Conservation (phyloP, 2,329 filamentous ascomycete species). For the Dryadomyces quercus-mongolicae region DNA sequence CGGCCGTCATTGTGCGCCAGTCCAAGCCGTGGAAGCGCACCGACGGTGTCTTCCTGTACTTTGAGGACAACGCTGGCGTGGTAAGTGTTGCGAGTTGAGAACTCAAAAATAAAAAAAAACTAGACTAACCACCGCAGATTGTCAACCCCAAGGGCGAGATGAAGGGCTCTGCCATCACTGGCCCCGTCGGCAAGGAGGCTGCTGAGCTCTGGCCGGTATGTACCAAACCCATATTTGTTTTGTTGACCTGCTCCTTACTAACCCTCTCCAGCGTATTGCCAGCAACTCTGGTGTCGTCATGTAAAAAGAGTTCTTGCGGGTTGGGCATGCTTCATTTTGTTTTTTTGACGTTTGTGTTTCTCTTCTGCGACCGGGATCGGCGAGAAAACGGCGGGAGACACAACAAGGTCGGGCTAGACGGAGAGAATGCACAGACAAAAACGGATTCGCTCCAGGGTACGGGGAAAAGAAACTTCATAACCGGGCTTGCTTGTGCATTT, state of each 20-base stretch:
- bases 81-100: conserved; percentile 31
- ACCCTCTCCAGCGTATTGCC: conserved; percentile 72
- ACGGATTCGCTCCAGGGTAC: neutral
- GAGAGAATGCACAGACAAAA: neutral
- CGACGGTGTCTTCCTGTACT: conserved; percentile 98
- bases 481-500: neutral
- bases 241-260: conserved; percentile 14
- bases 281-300: conserved; percentile 99
- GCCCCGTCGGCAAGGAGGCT: conserved; percentile 98
- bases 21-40: conserved; percentile 98
- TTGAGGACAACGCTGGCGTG: conserved; percentile 99
- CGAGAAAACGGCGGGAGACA: neutral
- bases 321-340: neutral
- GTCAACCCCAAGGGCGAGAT: conserved; percentile 99
- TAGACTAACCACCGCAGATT: conserved; percentile 45
- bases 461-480: neutral
- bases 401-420: neutral
- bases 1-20: conserved; percentile 65
- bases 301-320: conserved; percentile 46
- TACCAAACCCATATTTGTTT: conserved; percentile 15
- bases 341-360: conserved; percentile 1
- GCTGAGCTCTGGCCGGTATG: conserved; percentile 97
- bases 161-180: conserved; percentile 99
- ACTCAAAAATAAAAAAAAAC: no score
- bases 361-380: neutral